Base-by-base conservation (phyloP, 2,329 filamentous ascomycete genomes). In the Neofusicoccum laricinum region DNA sequence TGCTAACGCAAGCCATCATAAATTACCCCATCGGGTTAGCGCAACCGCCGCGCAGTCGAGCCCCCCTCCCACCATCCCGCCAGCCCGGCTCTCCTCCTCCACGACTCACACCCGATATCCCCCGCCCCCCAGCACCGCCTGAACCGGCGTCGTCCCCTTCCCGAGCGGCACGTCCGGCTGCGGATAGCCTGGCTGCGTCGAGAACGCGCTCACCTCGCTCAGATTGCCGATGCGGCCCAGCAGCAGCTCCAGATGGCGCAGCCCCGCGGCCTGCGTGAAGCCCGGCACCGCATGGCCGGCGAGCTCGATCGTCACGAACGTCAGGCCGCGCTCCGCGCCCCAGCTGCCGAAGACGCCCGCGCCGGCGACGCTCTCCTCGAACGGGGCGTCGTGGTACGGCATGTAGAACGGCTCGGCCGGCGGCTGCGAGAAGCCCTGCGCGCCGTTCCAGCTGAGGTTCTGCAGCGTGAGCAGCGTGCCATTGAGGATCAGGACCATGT, bases 381-480 rank as follows among this genome's bases (percentile, higher is more conserved):
- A 15, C 25, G 36, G 17, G 2, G 38, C 57, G 38, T 32, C 36
- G 55, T 55, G 63, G 45, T 53, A 43, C 10, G 64, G 64, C 7
- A 65, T 48, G 36, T 46, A 55, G 40, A 65, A 65, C 14, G 67
- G 65, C 21, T 55, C 62, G 15, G 38, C 36, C 15, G 67, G 66
- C 10, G 50, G 19, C 19, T 19, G 36, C 11, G 57, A 34, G 66
- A 69, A 69, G n/a, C 67, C 67, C 17, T 63, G 66, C 19, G 30
- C 61, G 15, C 67, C 67, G 49, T 65, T 64, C 67, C 67, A 69
- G 1, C 65, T 68, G 36, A 69, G 50, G 50, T 69, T 68, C 38
- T 69, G 53, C 19, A 69, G 61, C 10, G 53, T 50, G 17, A 68
- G 53, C 11, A 68, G 61, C 12, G 66, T 63, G 41, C 67, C 67